A percentile compares a stretch with the other conserved stretches of the same genome.
Evolutionary conservation across 495 filamentous ascomycete genomes (phyloP).

Genomic region (Aspergillus panamensis): DNA sequence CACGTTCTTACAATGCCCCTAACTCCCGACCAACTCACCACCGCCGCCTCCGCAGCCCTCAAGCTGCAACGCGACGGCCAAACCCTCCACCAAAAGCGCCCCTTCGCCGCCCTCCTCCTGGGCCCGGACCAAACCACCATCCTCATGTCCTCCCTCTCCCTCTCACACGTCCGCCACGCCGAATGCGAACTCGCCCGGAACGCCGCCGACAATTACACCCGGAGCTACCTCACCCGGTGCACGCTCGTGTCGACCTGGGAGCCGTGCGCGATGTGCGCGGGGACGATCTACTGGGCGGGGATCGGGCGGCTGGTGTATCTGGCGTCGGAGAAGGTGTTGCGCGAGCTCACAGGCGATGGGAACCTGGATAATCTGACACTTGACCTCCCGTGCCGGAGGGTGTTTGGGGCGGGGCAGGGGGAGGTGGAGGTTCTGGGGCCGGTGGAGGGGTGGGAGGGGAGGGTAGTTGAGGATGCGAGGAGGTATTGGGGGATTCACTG

Average conservation of each 20-base stretch:
- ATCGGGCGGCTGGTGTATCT: slow-evolving; percentile 54
- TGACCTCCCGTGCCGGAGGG: slow-evolving; percentile 45
- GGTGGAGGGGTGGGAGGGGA: slow-evolving; percentile 39
- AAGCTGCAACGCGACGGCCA: slow-evolving; percentile 37
- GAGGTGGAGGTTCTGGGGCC: slow-evolving; percentile 49
- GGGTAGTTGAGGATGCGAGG: slow-evolving; percentile 37
- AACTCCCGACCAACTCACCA: slow-evolving; percentile 36
- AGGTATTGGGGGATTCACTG: slow-evolving; percentile 1
- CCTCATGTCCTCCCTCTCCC: slow-evolving; percentile 44
- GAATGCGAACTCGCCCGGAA: slow-evolving; percentile 50
- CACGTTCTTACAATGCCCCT: too few relatives aligned
- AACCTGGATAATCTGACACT: slow-evolving; percentile 54
- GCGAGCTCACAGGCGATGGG: slow-evolving; percentile 40
- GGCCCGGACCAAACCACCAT: slow-evolving; percentile 49
- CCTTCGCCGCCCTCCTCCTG: slow-evolving; percentile 48
- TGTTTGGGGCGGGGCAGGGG: slow-evolving; percentile 45
- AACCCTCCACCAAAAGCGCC: slow-evolving; percentile 43
- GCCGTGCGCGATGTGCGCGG: slow-evolving; percentile 54
- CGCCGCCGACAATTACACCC: slow-evolving; percentile 48
- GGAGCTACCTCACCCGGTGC: slow-evolving; percentile 46
- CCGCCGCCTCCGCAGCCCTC: slow-evolving; percentile 36
- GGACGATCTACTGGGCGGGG: slow-evolving; percentile 51
- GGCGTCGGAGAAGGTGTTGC: slow-evolving; percentile 47
- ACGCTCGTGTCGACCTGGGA: slow-evolving; percentile 55
- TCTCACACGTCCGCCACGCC: slow-evolving; percentile 55